Conservation (phyloP, 2,329 filamentous ascomycete species). For the Bipolaris gigantea region DNA sequence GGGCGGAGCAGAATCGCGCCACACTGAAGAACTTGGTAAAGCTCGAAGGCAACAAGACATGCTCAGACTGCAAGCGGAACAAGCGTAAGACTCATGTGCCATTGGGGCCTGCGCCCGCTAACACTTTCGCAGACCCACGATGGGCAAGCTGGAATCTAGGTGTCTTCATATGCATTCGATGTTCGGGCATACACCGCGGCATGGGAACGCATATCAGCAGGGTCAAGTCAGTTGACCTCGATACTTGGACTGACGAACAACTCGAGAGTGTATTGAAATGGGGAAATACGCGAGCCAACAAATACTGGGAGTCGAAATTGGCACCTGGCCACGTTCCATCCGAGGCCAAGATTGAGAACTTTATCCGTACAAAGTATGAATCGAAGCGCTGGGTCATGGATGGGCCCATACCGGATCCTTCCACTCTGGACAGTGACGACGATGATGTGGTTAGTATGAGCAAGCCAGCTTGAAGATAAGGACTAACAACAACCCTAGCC, state of each 20-base stretch:
- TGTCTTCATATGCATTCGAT: conserved; percentile 96
- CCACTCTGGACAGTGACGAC: conserved; percentile 77
- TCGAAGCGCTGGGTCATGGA: conserved; percentile 99
- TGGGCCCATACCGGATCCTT: conserved; percentile 89
- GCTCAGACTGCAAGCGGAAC: conserved; percentile 98
- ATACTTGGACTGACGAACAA: conserved; percentile 98
- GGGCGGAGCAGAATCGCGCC: conserved; percentile 88
- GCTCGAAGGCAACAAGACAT: conserved; percentile 92
- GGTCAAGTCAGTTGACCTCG: conserved; percentile 97
- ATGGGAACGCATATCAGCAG: conserved; percentile 99
- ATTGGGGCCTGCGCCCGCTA: conserved; percentile 25
- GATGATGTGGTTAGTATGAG: conserved; percentile 71
- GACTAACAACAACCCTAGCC: conserved; percentile 50
- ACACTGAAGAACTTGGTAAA: conserved; percentile 95
- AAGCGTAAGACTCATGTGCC: conserved; percentile 67
- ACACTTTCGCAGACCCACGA: conserved; percentile 73
- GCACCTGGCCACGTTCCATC: conserved; percentile 89
- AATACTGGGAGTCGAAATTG: conserved; percentile 96
- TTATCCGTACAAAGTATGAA: conserved; percentile 98
- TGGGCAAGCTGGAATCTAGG: conserved; percentile 99
- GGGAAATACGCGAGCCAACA: conserved; percentile 96
- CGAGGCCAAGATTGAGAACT: conserved; percentile 98
- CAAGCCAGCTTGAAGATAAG: conserved; percentile 23
- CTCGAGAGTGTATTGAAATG: conserved; percentile 89
- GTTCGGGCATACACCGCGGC: conserved; percentile 95